Base-by-base conservation (phyloP, 1,139 yeast genomes). In the Lipomyces yarrowii region DNA sequence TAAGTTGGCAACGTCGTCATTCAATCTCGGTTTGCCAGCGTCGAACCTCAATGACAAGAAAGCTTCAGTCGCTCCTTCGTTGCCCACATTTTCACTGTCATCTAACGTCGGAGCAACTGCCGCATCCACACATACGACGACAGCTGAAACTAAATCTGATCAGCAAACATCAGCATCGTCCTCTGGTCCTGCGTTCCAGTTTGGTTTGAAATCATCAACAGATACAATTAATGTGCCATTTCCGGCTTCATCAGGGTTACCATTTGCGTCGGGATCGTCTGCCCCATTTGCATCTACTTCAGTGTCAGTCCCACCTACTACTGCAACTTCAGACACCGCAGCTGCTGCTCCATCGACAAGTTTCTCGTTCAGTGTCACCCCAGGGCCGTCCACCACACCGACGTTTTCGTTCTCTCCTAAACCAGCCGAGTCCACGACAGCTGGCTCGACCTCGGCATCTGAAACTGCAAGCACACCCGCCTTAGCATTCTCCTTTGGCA, bases 121-220 rank as follows among this genome's bases (percentile, higher is more conserved):
- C 7, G 48, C 18, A 18, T 8, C 56, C 6, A 48, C 39, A 42
- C 11, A 52, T 37, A 35, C 60, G 23, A 13, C 57, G 18, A 15
- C 21, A 6, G 26, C 13, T 15, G 52, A 15, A 35, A 35, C 30
- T 11, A 52, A 53, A 46, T 2, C 48, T 15, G 13, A 26, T 39
- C 48, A 11, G 62, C 42, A 13, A 21, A 33, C 23, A 3, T 42
- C 21, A 42, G 6, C 60, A n/a, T 23, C 60, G 6, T n/a, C 60
- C 8, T 10, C 60, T 21, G 32, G 56, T 21, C 37, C 61, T 59
- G n/a, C 23, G 15, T 59, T 51, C 26, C 46, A 54, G 64, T 32
- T 52, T 18, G 48, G n/a, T 21, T 11, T 18, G 23, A 18, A 42
- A 42, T 42, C 57, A 54, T 11, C 61, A 21, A 46, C 30, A 8